These are phyloP conservation scores for Yamadazyma atmosphaerica DNA, from an alignment of 1,139 yeast genomes.

Conservation along the genomic window DNA sequence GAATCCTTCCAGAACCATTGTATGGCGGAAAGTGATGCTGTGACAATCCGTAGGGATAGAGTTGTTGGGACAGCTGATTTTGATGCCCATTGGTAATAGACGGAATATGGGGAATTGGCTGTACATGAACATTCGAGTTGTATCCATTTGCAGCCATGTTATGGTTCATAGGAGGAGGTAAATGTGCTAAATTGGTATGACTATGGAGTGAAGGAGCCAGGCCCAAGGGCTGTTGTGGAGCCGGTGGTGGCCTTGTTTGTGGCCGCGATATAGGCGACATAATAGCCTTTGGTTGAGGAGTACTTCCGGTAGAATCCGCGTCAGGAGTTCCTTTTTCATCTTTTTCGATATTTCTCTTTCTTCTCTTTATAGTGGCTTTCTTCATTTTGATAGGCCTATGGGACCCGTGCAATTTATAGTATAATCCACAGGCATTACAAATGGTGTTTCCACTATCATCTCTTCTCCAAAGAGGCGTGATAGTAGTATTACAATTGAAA, in stretches of 20 bases:
- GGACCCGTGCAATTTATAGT: constrained; percentile 72
- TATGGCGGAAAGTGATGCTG: constrained; percentile 37
- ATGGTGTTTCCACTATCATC: constrained; percentile 79
- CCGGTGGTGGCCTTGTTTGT: too few relatives aligned
- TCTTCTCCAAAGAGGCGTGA: constrained; percentile 87
- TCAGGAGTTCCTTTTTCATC: constrained; percentile 9
- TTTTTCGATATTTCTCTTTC: constrained; percentile 50
- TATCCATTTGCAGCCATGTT: too few relatives aligned
- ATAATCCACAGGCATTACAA: constrained; percentile 88
- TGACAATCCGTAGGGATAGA: constrained; percentile 14
- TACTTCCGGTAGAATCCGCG: too few relatives aligned
- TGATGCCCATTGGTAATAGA: constrained; percentile 6
- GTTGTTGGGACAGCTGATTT: constrained; percentile 6
- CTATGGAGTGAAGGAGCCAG: too few relatives aligned
- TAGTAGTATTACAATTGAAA: constrained; percentile 78
- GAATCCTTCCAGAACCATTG: constrained; percentile 37
- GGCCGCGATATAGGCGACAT: too few relatives aligned
- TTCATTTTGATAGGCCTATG: constrained; percentile 81
- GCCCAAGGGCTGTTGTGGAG: too few relatives aligned
- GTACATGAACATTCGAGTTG: background rate
- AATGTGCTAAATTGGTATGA: too few relatives aligned
- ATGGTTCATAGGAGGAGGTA: too few relatives aligned
- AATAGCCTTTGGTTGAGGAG: too few relatives aligned
- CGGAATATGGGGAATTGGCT: background rate
- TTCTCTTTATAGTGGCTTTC: constrained; percentile 68